Conservation (phyloP, 495 filamentous ascomycete species). For the Achaetomiella virescens region DNA sequence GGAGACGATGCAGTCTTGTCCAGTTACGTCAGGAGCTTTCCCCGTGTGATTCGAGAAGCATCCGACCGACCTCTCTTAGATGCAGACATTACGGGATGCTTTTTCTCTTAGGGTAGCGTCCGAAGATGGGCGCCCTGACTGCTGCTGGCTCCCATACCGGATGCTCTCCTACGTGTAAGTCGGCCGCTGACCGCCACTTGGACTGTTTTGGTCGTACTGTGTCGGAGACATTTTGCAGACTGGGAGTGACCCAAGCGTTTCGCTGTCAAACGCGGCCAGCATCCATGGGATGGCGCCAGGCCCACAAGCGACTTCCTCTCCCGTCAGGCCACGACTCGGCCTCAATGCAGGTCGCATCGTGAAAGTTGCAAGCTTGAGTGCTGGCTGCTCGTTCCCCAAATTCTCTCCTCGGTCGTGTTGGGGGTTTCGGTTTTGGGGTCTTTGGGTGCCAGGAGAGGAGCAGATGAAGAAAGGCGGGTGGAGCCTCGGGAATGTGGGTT, state of each 20-base stretch:
- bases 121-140: background rate
- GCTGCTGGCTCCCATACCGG: background rate
- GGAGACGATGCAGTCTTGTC: background rate
- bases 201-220: background rate
- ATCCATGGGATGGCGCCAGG: no score
- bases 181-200: conserved; percentile 6
- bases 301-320: background rate
- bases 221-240: background rate
- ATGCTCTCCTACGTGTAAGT: background rate
- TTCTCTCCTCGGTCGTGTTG: background rate
- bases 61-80: background rate
- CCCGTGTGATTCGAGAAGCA: conserved; percentile 1
- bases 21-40: conserved; percentile 6
- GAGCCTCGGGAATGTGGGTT: background rate
- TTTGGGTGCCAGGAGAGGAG: background rate
- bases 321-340: background rate
- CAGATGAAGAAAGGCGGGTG: conserved; percentile 1
- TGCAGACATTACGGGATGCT: background rate
- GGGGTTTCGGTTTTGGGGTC: background rate
- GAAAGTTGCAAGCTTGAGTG: background rate
- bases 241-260: background rate
- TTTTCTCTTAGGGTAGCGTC: background rate
- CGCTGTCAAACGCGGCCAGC: background rate
- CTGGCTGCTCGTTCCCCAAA: background rate
- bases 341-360: background rate